Evolutionary conservation across 2,329 filamentous ascomycete species (phyloP).

Genomic region (Exophiala aquamarina): DNA sequence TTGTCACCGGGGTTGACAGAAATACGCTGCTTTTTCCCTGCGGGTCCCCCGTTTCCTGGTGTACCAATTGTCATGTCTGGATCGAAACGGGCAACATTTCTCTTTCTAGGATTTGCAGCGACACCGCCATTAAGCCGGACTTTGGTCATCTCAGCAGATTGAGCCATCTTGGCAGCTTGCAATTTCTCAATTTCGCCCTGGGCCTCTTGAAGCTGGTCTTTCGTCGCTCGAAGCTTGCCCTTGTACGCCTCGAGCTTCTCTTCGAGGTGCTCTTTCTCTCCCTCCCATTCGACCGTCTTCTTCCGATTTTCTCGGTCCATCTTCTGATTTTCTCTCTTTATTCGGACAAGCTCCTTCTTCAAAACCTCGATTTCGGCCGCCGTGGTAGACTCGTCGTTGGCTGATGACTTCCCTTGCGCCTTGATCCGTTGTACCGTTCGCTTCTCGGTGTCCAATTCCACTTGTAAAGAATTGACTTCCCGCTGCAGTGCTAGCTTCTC

Average conservation of each 20-base stretch:
- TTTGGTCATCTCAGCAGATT: conserved; percentile 29
- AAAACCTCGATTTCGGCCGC: conserved; percentile 46
- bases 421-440: conserved; percentile 62
- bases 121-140: conserved; percentile 22
- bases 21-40: conserved; percentile 59
- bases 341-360: conserved; percentile 50
- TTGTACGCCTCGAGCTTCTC: conserved; percentile 69
- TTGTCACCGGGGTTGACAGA: conserved; percentile 73
- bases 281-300: conserved; percentile 60
- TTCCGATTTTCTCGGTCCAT: conserved; percentile 55
- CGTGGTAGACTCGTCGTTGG: conserved; percentile 40
- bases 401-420: conserved; percentile 48
- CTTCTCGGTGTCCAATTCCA: conserved; percentile 80
- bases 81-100: conserved; percentile 44
- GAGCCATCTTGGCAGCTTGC: conserved; percentile 37
- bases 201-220: conserved; percentile 70
- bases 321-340: conserved; percentile 49
- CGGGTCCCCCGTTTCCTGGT: conserved; percentile 46
- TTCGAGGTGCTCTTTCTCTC: conserved; percentile 65
- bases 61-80: conserved; percentile 51
- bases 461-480: conserved; percentile 73
- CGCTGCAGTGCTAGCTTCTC: conserved; percentile 80
- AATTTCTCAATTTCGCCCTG: conserved; percentile 50
- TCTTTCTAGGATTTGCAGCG: conserved; percentile 36
- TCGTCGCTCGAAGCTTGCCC: conserved; percentile 67